phyloP scores from a whole-genome alignment of 164 flowering plant species.

The Vitis rupestris region DNA sequence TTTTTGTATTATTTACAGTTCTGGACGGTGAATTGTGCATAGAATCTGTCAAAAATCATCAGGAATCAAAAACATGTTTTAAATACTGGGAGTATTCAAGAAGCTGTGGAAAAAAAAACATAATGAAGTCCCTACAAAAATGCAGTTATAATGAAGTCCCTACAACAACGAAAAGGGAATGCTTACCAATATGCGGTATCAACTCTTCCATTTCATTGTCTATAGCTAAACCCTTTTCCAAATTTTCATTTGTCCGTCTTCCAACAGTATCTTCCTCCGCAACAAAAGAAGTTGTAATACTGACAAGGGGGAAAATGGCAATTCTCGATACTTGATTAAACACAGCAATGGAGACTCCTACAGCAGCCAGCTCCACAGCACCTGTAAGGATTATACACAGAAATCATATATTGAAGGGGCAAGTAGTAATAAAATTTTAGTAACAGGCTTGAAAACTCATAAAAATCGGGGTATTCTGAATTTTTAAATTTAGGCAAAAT shows the following conservation, averaged over 20 bases:
- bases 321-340: slow-evolving; percentile 61
- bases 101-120: too few species aligned
- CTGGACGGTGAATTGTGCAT: slow-evolving; percentile 11
- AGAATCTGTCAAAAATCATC: slow-evolving; percentile 4
- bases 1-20: background rate
- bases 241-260: background rate
- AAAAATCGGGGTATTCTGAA: too few species aligned
- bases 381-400: slow-evolving; percentile 24
- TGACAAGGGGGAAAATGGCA: slow-evolving; percentile 54
- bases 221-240: slow-evolving; percentile 18
- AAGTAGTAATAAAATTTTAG: too few species aligned
- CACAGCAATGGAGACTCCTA: slow-evolving; percentile 55
- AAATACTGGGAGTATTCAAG: background rate
- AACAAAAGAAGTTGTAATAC: slow-evolving; percentile 59
- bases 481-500: too few species aligned
- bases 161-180: background rate
- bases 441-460: too few species aligned
- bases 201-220: slow-evolving; percentile 17
- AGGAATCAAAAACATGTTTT: background rate
- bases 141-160: too few species aligned
- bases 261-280: slow-evolving; percentile 58
- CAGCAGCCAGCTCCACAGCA: slow-evolving; percentile 54
- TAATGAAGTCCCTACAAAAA: background rate
- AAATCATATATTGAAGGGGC: background rate
- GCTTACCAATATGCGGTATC: slow-evolving; percentile 17